phyloP scores from a whole-genome alignment of 129 eudicot genomes.

The Erigeron canadensis region DNA sequence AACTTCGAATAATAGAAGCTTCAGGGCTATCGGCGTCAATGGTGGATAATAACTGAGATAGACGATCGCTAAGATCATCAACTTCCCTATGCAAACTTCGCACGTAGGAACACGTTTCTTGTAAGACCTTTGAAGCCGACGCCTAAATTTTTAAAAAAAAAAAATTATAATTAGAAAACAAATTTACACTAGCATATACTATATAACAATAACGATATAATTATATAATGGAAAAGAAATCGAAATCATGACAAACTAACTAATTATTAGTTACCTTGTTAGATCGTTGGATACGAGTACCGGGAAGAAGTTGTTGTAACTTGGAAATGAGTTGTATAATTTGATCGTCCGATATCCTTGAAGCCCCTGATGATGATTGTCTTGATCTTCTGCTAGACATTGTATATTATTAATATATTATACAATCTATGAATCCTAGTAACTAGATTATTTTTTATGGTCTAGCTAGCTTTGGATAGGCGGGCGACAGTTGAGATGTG shows the following conservation, averaged over 20 bases:
- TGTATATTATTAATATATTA: too few species aligned
- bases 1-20: slow-evolving; percentile 75
- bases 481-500: not conserved
- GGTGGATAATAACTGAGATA: slow-evolving; percentile 61
- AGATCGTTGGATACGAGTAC: slow-evolving; percentile 72
- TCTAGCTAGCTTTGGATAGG: not conserved
- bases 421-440: not conserved
- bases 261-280: slow-evolving; percentile 59
- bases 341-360: slow-evolving; percentile 83
- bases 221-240: not conserved
- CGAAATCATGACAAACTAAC: not conserved
- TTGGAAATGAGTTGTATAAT: slow-evolving; percentile 79
- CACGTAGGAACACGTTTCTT: slow-evolving; percentile 74
- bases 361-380: slow-evolving; percentile 47
- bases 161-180: not conserved
- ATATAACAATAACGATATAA: not conserved
- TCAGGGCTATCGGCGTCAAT: slow-evolving; percentile 70
- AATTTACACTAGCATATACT: too few species aligned
- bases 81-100: slow-evolving; percentile 71
- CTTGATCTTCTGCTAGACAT: slow-evolving; percentile 88
- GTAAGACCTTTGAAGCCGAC: slow-evolving; percentile 72
- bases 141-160: slow-evolving; percentile 32
- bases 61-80: slow-evolving; percentile 76
- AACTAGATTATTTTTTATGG: not conserved
- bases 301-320: slow-evolving; percentile 82